Percentiles rank a stretch among this genome's conserved stretches.
These are phyloP conservation scores for Cladosporium sp. DNA, from an alignment of 2,329 filamentous ascomycete genomes.

Conservation along the genomic window DNA sequence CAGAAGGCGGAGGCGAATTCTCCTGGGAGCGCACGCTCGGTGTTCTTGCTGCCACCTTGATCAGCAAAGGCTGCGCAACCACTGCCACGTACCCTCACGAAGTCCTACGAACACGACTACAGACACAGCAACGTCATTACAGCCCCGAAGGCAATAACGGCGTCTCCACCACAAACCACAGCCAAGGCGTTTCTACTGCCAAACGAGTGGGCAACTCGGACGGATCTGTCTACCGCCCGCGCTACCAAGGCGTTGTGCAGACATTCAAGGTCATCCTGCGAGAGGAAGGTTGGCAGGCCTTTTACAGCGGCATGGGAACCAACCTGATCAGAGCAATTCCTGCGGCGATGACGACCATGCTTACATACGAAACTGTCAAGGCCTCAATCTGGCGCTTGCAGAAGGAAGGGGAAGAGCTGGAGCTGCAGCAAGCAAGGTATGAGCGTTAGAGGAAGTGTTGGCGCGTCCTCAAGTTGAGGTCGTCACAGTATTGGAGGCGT, in stretches of 20 bases:
- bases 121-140: conserved; percentile 80
- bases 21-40: conserved; percentile 68
- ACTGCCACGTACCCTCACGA: conserved; percentile 97
- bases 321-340: conserved; percentile 97
- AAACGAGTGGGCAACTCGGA: conserved; percentile 48
- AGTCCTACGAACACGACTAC: conserved; percentile 86
- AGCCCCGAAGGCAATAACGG: conserved; percentile 49
- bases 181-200: conserved; percentile 35
- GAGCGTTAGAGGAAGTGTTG: background rate
- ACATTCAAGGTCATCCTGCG: conserved; percentile 81
- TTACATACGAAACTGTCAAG: conserved; percentile 84
- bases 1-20: conserved; percentile 52
- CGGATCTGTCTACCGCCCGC: conserved; percentile 54
- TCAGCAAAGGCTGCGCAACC: conserved; percentile 93
- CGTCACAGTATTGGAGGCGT: background rate
- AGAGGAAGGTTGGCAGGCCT: conserved; percentile 94
- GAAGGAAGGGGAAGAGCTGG: conserved; percentile 47
- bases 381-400: conserved; percentile 56
- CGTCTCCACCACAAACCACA: conserved; percentile 46
- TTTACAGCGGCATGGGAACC: conserved; percentile 95
- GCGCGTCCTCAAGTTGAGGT: background rate
- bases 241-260: conserved; percentile 75
- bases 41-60: conserved; percentile 81
- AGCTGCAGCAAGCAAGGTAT: conserved; percentile 18
- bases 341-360: conserved; percentile 93